Evolutionary conservation across 2,329 filamentous ascomycete species (phyloP), one percentile per base, ranked within the genome.

Genomic region (Aureobasidium sp.): DNA sequence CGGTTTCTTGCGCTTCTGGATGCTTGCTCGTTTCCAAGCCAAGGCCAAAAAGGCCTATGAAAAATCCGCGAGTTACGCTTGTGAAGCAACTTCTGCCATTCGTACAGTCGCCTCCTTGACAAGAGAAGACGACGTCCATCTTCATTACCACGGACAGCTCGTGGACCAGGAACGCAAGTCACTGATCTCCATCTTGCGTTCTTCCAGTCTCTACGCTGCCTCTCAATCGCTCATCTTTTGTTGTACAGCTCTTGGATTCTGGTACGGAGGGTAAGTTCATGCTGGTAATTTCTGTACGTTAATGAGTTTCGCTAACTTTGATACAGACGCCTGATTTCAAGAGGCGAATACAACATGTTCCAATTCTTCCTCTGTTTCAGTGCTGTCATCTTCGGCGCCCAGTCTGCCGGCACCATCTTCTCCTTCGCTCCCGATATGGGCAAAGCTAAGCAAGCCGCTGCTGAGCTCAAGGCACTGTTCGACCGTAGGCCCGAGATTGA

Each of bases 311-410:
- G 45, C 45, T 48, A 48, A 48, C 27, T 27, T 15, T 31, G 2
- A 17, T 19, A 4, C 24, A 48, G 45, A 48, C 29, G 24, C 0
- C 78, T 94, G 35, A 87, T 96, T 59, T 86, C 82, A 24, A 81
- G 82, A 62, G 70, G 76, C 52, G 89, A 95, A 71, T 93, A 94
- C 73, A 73, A 76, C 66, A 81, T 91, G 69, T 93, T 93, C 74
- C 88, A 92, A 67, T 97, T 97, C 81, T 97, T 97, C 76, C 80
- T 96, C 50, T 91, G 90, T 69, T 97, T 96, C 76, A 85, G 87
- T 64, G 82, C 91, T 49, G 84, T 97, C 68, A 89, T 97, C 69
- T 97, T 96, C 69, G 91, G 92, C 60, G 89, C 91, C 0, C 93
- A 97, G 74, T 94, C 91, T 4, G 93, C 93, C 1, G 93, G 93